Percentiles rank a stretch among this genome's conserved stretches.
phyloP scores from a whole-genome alignment of 768 basidiomycete genomes.

The Chalciporus piperatus region DNA sequence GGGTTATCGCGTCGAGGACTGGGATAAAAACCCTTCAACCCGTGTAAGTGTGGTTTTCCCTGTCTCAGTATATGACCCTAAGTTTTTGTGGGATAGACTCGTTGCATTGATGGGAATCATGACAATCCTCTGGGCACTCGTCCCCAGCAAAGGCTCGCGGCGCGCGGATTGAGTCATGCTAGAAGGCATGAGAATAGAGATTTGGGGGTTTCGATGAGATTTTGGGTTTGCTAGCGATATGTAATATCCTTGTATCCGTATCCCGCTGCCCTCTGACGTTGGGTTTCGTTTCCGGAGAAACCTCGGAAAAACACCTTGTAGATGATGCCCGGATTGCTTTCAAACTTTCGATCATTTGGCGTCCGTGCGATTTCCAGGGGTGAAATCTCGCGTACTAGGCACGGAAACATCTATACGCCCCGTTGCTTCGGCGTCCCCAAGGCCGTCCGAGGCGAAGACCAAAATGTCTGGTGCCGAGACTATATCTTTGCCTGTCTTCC shows the following conservation, averaged over 20 bases:
- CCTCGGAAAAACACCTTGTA: no score
- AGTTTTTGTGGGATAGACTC: slow-evolving; percentile 10
- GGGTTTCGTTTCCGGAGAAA: no score
- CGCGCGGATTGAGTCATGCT: slow-evolving; percentile 18
- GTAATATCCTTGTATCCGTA: not conserved
- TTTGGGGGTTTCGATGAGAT: not conserved
- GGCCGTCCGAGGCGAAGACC: no score
- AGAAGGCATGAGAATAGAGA: not conserved
- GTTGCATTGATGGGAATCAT: slow-evolving; percentile 44
- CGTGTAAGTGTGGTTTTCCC: slow-evolving; percentile 16
- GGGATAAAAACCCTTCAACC: slow-evolving; percentile 46
- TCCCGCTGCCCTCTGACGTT: no score
- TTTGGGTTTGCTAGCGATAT: not conserved
- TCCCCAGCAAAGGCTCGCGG: slow-evolving; percentile 31
- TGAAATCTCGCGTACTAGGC: no score
- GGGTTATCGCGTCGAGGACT: slow-evolving; percentile 59
- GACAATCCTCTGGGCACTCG: slow-evolving; percentile 40
- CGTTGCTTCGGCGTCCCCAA: no score
- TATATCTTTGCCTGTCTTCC: no score
- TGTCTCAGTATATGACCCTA: not conserved
- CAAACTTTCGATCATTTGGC: no score
- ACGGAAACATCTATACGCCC: no score
- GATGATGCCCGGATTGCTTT: no score
- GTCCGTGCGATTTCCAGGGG: no score
- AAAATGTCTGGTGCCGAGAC: no score